Conservation (phyloP, 73 alveolate genomes). For the Breviolum minutum region DNA sequence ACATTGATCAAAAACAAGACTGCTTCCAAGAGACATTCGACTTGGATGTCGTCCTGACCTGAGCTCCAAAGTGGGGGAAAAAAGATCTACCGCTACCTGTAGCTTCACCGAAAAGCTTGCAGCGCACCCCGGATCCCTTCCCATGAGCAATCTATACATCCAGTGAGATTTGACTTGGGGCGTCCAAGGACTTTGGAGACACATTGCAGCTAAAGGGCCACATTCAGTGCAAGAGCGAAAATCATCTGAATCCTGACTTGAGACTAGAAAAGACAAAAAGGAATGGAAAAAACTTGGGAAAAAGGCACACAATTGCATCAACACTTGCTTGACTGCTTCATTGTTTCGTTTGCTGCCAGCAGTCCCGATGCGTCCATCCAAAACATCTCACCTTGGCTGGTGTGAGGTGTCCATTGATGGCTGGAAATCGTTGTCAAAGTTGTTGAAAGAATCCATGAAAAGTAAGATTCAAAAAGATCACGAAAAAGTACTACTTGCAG, state of each 20-base stretch:
- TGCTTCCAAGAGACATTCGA: constrained; percentile 27
- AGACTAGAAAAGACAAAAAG: neutral
- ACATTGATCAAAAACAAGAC: neutral
- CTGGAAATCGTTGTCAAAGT: neutral
- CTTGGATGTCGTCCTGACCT: constrained; percentile 66
- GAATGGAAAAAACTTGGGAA: no score
- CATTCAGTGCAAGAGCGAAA: constrained; percentile 84
- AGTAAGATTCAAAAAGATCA: no score
- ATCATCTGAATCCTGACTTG: constrained; percentile 70
- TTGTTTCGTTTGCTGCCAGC: no score
- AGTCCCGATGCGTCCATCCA: constrained; percentile 82
- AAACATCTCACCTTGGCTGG: constrained; percentile 46
- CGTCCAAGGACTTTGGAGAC: no score
- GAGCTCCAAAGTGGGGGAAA: neutral
- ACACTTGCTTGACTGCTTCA: neutral
- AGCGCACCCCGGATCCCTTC: no score
- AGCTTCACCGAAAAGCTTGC: no score
- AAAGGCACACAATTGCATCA: neutral
- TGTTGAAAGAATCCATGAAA: no score
- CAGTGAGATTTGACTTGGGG: no score
- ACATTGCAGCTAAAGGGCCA: neutral
- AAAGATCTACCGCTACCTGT: neutral
- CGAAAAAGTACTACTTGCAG: neutral
- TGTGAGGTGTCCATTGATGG: neutral
- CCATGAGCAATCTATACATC: no score